phyloP scores from a whole-genome alignment of 148 eudicot species.

The Heliosperma pusillum region DNA sequence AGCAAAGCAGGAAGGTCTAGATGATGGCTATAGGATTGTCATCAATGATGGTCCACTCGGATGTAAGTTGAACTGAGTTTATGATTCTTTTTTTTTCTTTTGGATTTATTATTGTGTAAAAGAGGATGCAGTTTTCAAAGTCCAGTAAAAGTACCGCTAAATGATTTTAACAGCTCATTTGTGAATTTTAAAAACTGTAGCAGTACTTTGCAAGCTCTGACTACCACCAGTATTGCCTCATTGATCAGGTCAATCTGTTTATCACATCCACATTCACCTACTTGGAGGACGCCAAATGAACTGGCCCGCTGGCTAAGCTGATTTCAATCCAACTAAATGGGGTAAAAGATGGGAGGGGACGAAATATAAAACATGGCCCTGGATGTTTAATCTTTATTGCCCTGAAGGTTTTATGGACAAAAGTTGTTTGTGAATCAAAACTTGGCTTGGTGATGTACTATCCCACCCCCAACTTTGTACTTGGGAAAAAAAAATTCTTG shows the following conservation, averaged over 20 bases:
- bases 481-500: no score
- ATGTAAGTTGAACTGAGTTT: conserved; percentile 41
- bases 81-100: not conserved
- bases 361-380: not conserved
- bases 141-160: no score
- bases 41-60: conserved; percentile 86
- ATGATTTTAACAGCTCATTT: no score
- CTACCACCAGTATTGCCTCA: conserved; percentile 3
- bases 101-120: not conserved
- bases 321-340: not conserved
- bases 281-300: conserved; percentile 95
- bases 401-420: not conserved
- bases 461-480: not conserved
- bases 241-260: conserved; percentile 81
- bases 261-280: conserved; percentile 82
- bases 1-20: conserved; percentile 90
- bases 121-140: no score
- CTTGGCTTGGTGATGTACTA: not conserved
- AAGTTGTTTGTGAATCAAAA: conserved; percentile 2
- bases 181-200: not conserved
- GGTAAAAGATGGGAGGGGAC: not conserved
- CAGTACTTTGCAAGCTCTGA: not conserved
- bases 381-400: not conserved
- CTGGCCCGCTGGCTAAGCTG: conserved; percentile 91
- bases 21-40: conserved; percentile 76